These are phyloP conservation scores for Populus hybrid DNA, from an alignment of 441 rosid genomes.

Conservation along the genomic window DNA sequence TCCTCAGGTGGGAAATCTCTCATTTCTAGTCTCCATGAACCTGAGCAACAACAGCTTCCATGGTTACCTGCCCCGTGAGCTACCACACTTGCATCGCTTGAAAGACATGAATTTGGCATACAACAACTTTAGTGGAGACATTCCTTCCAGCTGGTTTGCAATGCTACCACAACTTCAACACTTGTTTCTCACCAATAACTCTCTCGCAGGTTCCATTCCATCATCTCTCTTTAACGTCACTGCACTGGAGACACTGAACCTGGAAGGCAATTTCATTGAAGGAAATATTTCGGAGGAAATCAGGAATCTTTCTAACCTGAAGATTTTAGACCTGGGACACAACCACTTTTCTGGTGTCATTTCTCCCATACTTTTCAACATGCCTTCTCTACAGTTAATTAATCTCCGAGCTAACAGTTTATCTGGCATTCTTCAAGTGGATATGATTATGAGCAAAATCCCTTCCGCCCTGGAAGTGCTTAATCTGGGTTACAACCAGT, in stretches of 20 bases:
- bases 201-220: slow-evolving; percentile 4
- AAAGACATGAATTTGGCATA: neutral
- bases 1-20: slow-evolving; percentile 18
- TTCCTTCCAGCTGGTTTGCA: neutral
- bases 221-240: neutral
- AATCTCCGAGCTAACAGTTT: neutral
- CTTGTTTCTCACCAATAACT: neutral
- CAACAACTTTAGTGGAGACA: neutral
- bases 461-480: neutral
- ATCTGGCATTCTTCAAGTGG: slow-evolving; percentile 3
- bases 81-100: neutral
- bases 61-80: neutral
- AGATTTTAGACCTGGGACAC: neutral
- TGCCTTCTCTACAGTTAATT: neutral
- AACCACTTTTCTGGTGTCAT: slow-evolving; percentile 2
- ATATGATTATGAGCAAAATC: neutral
- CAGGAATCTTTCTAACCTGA: slow-evolving; percentile 1
- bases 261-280: neutral
- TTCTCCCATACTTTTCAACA: neutral
- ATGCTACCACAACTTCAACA: neutral
- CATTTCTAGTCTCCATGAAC: neutral
- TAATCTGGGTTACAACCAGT: slow-evolving; percentile 1
- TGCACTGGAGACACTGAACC: neutral
- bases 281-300: slow-evolving; percentile 13
- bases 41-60: slow-evolving; percentile 19